Evolutionary conservation across 2,329 filamentous ascomycete genomes (phyloP).

Genomic region (Ilyonectria sp.): DNA sequence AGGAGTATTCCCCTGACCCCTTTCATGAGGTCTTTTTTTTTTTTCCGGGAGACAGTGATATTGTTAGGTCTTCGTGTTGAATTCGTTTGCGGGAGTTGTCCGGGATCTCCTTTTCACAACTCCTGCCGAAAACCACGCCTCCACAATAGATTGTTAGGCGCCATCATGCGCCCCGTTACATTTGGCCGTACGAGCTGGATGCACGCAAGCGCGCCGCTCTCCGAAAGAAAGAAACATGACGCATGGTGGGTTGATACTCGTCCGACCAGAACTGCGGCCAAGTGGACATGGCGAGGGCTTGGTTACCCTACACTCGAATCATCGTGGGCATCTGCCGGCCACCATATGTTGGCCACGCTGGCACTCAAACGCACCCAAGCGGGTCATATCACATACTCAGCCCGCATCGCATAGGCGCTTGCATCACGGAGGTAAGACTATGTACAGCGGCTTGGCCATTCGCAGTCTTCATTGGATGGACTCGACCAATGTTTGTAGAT

Average conservation of each 20-base stretch:
- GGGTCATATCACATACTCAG: slow-evolving; percentile 35
- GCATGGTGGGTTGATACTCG: slow-evolving; percentile 41
- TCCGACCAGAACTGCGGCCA: slow-evolving; percentile 37
- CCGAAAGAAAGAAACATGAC: slow-evolving; percentile 42
- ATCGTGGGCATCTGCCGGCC: slow-evolving; percentile 40
- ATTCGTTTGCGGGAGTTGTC: slow-evolving; percentile 27
- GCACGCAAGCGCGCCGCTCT: slow-evolving; percentile 41
- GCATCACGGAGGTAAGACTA: slow-evolving; percentile 30
- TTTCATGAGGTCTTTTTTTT: slow-evolving; percentile 30
- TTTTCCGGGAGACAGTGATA: not conserved
- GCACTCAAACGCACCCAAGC: slow-evolving; percentile 40
- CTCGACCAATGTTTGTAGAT: not conserved
- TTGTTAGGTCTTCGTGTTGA: slow-evolving; percentile 20
- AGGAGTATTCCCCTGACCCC: slow-evolving; percentile 35
- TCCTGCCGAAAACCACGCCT: slow-evolving; percentile 23
- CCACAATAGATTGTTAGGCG: slow-evolving; percentile 33
- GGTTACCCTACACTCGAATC: slow-evolving; percentile 44
- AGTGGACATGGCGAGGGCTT: slow-evolving; percentile 38
- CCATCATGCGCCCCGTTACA: slow-evolving; percentile 27
- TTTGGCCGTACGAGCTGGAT: slow-evolving; percentile 27
- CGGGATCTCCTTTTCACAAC: slow-evolving; percentile 17
- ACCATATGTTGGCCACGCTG: slow-evolving; percentile 44
- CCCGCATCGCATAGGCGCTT: slow-evolving; percentile 37
- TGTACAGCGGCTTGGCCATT: slow-evolving; percentile 9
- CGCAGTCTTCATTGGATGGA: slow-evolving; percentile 33